Percentiles rank a stretch among this genome's conserved stretches.
These are phyloP conservation scores for Aegilops longissima DNA, from an alignment of 176 grass and related monocot species.

Conservation along the genomic window DNA sequence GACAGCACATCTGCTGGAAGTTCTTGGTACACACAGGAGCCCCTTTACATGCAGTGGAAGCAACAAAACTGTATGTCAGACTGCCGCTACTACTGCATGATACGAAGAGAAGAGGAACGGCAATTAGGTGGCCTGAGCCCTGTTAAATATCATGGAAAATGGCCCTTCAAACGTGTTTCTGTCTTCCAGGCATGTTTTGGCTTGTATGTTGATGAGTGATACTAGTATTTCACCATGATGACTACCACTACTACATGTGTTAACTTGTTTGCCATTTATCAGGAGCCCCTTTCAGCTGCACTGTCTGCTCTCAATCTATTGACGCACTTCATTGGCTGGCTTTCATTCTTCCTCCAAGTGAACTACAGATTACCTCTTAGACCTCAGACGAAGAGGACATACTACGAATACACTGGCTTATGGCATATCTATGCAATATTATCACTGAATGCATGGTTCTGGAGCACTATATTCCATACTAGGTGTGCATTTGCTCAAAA, in stretches of 20 bases:
- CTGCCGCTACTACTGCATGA: slow-evolving; percentile 89
- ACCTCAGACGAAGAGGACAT: slow-evolving; percentile 63
- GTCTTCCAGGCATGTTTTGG: slow-evolving; percentile 70
- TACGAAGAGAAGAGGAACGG: slow-evolving; percentile 66
- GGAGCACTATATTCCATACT: slow-evolving; percentile 93
- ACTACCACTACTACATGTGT: background rate
- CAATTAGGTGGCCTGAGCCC: slow-evolving; percentile 56
- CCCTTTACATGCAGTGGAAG: slow-evolving; percentile 75
- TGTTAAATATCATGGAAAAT: slow-evolving; percentile 96
- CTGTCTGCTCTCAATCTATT: slow-evolving; percentile 78
- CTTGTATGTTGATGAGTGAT: slow-evolving; percentile 1
- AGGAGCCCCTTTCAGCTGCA: slow-evolving; percentile 81
- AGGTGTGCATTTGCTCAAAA: slow-evolving; percentile 52
- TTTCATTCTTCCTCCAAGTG: slow-evolving; percentile 67
- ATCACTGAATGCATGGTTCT: slow-evolving; percentile 96
- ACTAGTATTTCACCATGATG: background rate
- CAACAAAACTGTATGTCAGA: slow-evolving; percentile 68
- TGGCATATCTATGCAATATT: slow-evolving; percentile 96
- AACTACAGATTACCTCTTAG: slow-evolving; percentile 77
- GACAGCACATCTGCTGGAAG: slow-evolving; percentile 38
- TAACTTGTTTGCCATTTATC: slow-evolving; percentile 25
- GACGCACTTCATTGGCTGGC: slow-evolving; percentile 71
- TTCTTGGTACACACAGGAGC: slow-evolving; percentile 66
- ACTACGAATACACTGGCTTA: slow-evolving; percentile 83
- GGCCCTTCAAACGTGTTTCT: slow-evolving; percentile 73